Base-by-base conservation (phyloP, 208 protist genomes). In the Leishmania tropica region DNA sequence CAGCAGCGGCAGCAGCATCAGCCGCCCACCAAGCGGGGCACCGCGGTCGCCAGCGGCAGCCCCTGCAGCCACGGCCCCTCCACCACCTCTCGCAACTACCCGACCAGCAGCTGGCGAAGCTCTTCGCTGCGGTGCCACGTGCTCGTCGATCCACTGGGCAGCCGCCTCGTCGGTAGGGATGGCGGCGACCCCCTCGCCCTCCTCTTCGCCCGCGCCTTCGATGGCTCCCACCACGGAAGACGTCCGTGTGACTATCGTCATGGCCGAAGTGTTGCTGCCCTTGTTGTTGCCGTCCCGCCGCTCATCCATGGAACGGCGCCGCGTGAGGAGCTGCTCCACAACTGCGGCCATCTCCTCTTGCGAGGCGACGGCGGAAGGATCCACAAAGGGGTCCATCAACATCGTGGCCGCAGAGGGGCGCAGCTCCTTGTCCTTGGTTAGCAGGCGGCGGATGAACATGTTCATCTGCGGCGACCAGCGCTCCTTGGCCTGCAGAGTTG, bases 391-490 rank as follows among this genome's bases (percentile, higher is more conserved):
- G 73, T 98, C 95, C 76, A 90, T 84, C 75, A 98, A 87, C 92
- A 98, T 93, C 53, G 83, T 83, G 35, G 88, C 79, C 3, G 95
- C 95, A 1, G 78, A 91, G 37, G 95, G 95, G 0, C 95, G 92
- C 0, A 85, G 21, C 53, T 94, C 87, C 67, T 94, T 91, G 75
- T 98, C 91, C 76, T 96, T 95, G 24, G 84, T 94, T 28, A 98
- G 88, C 28, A 96, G 85, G 2, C 95, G 89, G 72, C 92, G 90
- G 35, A 98, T 75, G 76, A 98, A 98, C 45, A 86, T 51, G 81
- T 91, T 87, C 95, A 98, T 98, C 81, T 93, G 90, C 31, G 93
- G 92, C n/a, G 95, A 98, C 92, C 93, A 98, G 24, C 82, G 83
- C 53, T 98, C 93, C 83, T 94, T 95, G n/a, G 88, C 80, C 37